Evolutionary conservation across 371 early-diverging fungal species (phyloP).

Genomic region (Zopfochytrium polystomum): DNA sequence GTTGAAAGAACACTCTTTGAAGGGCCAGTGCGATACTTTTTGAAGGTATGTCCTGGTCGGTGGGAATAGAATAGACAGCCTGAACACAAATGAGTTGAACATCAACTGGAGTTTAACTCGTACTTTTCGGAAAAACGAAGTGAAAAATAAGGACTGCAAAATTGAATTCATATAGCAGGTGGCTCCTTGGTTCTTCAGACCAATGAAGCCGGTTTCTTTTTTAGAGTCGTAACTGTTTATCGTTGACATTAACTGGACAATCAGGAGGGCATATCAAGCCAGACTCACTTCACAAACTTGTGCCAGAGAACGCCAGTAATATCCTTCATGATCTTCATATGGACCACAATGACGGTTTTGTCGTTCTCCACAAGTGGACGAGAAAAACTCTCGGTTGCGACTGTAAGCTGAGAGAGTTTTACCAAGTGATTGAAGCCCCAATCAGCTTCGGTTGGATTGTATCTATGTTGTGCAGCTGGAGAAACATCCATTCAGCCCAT

Average conservation of each 20-base stretch:
- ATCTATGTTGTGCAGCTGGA: conserved; percentile 80
- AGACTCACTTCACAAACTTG: conserved; percentile 70
- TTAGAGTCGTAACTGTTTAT: conserved; percentile 77
- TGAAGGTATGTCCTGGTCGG: conserved; percentile 77
- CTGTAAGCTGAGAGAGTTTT: conserved; percentile 54
- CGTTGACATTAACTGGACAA: not conserved
- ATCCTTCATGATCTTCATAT: conserved; percentile 78
- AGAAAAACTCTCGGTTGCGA: conserved; percentile 45
- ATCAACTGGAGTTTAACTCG: not conserved
- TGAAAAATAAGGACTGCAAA: conserved; percentile 95
- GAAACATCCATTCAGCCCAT: not conserved
- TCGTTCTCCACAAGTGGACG: conserved; percentile 69
- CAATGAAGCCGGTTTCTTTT: conserved; percentile 88
- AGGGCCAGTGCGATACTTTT: conserved; percentile 85
- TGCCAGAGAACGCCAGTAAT: conserved; percentile 93
- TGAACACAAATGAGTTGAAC: conserved; percentile 14
- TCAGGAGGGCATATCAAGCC: not conserved
- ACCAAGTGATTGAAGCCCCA: conserved; percentile 91
- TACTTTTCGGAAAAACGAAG: conserved; percentile 86
- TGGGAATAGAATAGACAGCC: conserved; percentile 87
- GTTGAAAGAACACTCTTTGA: conserved; percentile 92
- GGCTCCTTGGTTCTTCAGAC: conserved; percentile 97
- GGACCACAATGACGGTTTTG: conserved; percentile 66
- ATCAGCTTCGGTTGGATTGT: conserved; percentile 77
- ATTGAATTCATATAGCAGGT: conserved; percentile 99